These are phyloP conservation scores for Cutaneotrichosporon spelunceum DNA, from an alignment of 1,284 basidiomycete genomes.

Conservation along the genomic window DNA sequence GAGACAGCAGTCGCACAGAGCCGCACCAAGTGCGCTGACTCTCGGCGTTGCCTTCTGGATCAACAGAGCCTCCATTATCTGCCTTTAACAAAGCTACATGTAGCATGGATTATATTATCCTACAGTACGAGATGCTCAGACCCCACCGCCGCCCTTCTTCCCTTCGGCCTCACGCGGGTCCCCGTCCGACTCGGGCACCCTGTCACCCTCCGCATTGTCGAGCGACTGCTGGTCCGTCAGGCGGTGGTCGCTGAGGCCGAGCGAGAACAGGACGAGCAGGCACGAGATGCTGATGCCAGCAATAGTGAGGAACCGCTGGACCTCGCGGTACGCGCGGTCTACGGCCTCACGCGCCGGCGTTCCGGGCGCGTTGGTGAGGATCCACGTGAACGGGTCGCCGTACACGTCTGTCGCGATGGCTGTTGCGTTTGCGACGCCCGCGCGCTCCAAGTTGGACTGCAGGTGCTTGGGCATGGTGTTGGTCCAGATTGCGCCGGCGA, in stretches of 20 bases:
- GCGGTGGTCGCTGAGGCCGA: constrained; percentile 33
- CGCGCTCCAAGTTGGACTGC: constrained; percentile 14
- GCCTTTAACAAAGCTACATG: no score
- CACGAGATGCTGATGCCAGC: constrained; percentile 41
- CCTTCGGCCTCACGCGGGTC: no score
- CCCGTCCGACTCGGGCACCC: background rate
- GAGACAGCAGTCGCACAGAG: no score
- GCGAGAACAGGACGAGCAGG: constrained; percentile 29
- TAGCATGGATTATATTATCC: no score
- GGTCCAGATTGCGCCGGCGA: constrained; percentile 52
- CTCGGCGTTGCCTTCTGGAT: no score
- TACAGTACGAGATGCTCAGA: no score
- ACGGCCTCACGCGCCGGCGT: constrained; percentile 45
- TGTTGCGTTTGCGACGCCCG: constrained; percentile 38
- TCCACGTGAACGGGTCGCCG: constrained; percentile 42
- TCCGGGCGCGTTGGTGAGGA: constrained; percentile 39
- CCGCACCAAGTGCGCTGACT: no score
- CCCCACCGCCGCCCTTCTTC: no score
- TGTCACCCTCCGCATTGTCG: constrained; percentile 30
- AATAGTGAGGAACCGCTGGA: constrained; percentile 43
- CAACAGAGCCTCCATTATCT: no score
- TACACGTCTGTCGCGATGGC: constrained; percentile 39
- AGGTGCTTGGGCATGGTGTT: constrained; percentile 29
- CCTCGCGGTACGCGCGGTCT: constrained; percentile 37
- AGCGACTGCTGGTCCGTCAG: constrained; percentile 41